These are phyloP conservation scores for Fusarium nanum DNA, from an alignment of 2,329 filamentous ascomycete genomes.

Conservation along the genomic window DNA sequence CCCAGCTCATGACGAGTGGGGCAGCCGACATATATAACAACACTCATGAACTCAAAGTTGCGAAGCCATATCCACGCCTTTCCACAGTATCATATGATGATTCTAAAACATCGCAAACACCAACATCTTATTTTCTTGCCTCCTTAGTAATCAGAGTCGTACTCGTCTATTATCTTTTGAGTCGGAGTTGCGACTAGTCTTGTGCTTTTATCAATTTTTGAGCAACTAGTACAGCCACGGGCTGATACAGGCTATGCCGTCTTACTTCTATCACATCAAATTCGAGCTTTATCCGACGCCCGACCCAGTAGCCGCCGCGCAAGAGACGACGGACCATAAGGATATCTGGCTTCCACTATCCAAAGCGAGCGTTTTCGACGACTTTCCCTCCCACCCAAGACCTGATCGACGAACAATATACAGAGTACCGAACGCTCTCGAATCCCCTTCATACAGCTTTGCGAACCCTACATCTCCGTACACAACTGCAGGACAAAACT, in stretches of 20 bases:
- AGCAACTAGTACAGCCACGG: conserved; percentile 1
- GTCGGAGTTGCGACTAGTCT: neutral
- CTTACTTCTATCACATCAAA: conserved; percentile 74
- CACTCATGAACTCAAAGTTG: conserved; percentile 22
- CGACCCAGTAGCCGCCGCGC: conserved; percentile 47
- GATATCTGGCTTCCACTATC: conserved; percentile 63
- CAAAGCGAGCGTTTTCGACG: conserved; percentile 65
- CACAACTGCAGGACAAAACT: conserved; percentile 2
- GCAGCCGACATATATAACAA: conserved; percentile 4
- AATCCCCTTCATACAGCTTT: conserved; percentile 5
- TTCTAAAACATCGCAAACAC: neutral
- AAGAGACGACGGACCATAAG: conserved; percentile 22
- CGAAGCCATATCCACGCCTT: neutral
- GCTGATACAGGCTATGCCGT: conserved; percentile 62
- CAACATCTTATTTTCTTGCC: conserved; percentile 36
- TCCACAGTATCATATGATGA: conserved; percentile 32
- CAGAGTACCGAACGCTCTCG: conserved; percentile 14
- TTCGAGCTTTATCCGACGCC: conserved; percentile 70
- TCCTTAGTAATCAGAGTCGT: conserved; percentile 29
- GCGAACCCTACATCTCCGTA: conserved; percentile 1
- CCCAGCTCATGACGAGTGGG: conserved; percentile 32
- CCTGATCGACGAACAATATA: conserved; percentile 38
- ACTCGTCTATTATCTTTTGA: neutral
- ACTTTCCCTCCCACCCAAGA: conserved; percentile 63
- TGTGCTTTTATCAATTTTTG: neutral